Conservation (phyloP, 306 rosid species). For the Lagenaria siceraria region DNA sequence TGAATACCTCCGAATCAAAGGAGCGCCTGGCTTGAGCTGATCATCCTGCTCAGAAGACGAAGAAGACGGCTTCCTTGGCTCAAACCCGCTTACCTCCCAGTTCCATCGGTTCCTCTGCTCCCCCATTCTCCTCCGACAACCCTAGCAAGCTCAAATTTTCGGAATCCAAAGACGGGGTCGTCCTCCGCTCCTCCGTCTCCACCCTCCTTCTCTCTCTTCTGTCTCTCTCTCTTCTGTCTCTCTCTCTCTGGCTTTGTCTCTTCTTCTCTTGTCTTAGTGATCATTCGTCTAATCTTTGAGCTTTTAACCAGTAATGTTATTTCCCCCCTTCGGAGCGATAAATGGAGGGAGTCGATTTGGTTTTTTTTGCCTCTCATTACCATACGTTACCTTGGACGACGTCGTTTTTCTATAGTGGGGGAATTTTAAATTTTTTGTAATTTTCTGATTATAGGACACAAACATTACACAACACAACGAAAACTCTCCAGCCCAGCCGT, state of each 20-base stretch:
- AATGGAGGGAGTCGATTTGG: constrained; percentile 34
- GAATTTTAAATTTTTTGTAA: neutral
- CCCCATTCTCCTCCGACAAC: constrained; percentile 37
- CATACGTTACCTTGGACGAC: constrained; percentile 14
- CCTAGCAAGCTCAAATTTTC: constrained; percentile 10
- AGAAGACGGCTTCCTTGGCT: constrained; percentile 59
- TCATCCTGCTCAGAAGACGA: constrained; percentile 36
- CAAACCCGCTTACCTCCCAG: constrained; percentile 95
- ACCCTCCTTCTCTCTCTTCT: neutral
- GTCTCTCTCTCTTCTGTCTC: neutral
- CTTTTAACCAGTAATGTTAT: constrained; percentile 2
- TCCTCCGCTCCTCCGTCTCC: neutral
- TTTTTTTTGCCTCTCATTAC: neutral
- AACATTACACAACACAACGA: neutral
- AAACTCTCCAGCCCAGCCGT: neutral
- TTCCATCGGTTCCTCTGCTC: constrained; percentile 85
- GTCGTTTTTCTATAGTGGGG: constrained; percentile 22
- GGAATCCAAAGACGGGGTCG: neutral
- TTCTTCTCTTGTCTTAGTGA: neutral
- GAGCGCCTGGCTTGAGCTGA: constrained; percentile 33
- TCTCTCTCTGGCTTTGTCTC: neutral
- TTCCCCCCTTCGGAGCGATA: constrained; percentile 7
- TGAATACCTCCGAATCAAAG: constrained; percentile 64
- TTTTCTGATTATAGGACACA: neutral
- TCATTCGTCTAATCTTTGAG: constrained; percentile 14